Evolutionary conservation across 176 grass and related monocot genomes (phyloP), one percentile per base, ranked within the genome.

Genomic region (Zea luxurians): DNA sequence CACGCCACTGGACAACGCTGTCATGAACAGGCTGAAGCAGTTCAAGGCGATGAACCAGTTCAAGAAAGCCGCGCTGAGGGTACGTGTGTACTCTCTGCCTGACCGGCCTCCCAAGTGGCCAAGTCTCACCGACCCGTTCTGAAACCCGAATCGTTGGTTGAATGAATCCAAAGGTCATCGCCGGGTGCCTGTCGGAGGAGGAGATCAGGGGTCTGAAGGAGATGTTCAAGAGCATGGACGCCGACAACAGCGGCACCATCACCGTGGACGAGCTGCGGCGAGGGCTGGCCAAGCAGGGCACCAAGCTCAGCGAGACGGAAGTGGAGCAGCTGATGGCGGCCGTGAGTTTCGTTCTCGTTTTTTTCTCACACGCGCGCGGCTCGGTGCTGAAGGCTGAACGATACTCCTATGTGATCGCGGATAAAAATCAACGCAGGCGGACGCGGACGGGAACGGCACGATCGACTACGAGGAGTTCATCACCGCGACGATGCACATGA

Each of bases 1-100:
- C 67, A 96, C 93, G 37, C 89, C 75, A 13, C 78, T 96, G 37
- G 93, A 96, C 46, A 96, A 96, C 48, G 89, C 87, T n/a, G 87
- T 96, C 64, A 86, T 92, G 78, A 92, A 73, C 66, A 81, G 89
- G 79, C 83, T 96, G 69, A 92, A 96, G 84, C 89, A 96, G 79
- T 96, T 96, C 87, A 96, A 66, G 88, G 89, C 87, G 0, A 96
- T 96, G 93, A 96, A 96, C 82, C 93, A 96, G 59, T 96, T 96
- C 87, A 96, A 96, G 83, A 96, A 96, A 66, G 93, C 93, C 18
- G 93, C 93, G 41, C 82, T 96, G 10, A 92, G 93, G 75, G 92
- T 95, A 41, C 44, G n/a, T 66, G 2, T 13, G 15, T 27, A 55
- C 18, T 58, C 54, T 20, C 6, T 55, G 53, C 16, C 16, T 54